Evolutionary conservation across 2,329 filamentous ascomycete genomes (phyloP).

Genomic region (Aspergillus fructus): DNA sequence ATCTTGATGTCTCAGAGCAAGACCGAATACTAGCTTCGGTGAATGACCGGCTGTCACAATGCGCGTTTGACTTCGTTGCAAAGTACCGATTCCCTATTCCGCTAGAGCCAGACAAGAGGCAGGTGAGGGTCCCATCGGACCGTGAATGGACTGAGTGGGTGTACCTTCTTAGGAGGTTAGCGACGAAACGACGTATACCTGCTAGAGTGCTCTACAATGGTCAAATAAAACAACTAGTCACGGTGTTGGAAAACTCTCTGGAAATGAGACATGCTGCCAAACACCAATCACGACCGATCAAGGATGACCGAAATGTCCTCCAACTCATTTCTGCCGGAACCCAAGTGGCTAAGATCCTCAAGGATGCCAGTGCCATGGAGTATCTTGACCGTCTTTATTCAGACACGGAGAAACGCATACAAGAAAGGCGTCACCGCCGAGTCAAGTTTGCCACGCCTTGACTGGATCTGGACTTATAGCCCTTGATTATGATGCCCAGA

Average conservation of each 20-base stretch:
- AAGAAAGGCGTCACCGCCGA: constrained; percentile 56
- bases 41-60: constrained; percentile 81
- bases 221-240: constrained; percentile 89
- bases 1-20: constrained; percentile 80
- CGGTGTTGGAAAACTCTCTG: constrained; percentile 81
- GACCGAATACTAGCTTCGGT: constrained; percentile 76
- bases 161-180: constrained; percentile 78
- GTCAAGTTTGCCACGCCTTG: constrained; percentile 36
- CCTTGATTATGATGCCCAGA: constrained; percentile 5
- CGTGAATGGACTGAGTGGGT: constrained; percentile 93
- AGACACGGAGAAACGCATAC: constrained; percentile 75
- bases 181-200: constrained; percentile 81
- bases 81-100: constrained; percentile 90
- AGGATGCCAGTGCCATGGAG: constrained; percentile 80
- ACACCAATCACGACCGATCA: constrained; percentile 77
- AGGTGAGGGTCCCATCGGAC: constrained; percentile 71
- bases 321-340: constrained; percentile 84
- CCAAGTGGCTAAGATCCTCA: constrained; percentile 83
- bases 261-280: constrained; percentile 85
- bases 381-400: constrained; percentile 79
- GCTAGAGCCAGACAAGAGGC: constrained; percentile 76
- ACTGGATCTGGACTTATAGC: constrained; percentile 10
- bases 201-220: constrained; percentile 82
- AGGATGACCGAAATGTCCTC: constrained; percentile 85
- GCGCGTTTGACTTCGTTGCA: constrained; percentile 85